Conservation (phyloP, 1,284 basidiomycete species). For the Cutaneotrichosporon spelunceum region DNA sequence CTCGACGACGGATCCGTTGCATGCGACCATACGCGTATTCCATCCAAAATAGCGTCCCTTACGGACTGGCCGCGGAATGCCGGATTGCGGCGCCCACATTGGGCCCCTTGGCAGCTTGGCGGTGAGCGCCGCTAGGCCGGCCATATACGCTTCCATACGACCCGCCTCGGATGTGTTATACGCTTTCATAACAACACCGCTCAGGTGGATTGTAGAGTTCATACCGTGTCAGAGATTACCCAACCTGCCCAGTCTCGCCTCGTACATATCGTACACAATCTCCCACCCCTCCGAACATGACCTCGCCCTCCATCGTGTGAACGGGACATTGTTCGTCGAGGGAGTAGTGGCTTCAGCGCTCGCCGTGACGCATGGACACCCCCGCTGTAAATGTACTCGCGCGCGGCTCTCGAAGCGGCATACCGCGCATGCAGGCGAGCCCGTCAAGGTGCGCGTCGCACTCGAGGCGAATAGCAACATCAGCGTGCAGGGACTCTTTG, state of each 20-base stretch:
- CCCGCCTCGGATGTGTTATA: not conserved
- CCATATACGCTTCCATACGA: not conserved
- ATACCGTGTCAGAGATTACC: not conserved
- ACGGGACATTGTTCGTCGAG: conserved; percentile 5
- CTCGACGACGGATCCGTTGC: too few relatives aligned
- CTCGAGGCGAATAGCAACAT: conserved; percentile 21
- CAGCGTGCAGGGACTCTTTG: conserved; percentile 13
- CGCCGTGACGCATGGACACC: conserved; percentile 13
- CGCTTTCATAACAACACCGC: too few relatives aligned
- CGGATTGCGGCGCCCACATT: too few relatives aligned
- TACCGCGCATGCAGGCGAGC: not conserved
- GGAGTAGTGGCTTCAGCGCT: conserved; percentile 9
- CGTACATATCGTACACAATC: not conserved
- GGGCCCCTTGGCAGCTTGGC: too few relatives aligned
- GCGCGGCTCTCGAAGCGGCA: conserved; percentile 8
- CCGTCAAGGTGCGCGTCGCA: conserved; percentile 14
- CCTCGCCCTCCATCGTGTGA: not conserved
- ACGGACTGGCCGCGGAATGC: too few relatives aligned
- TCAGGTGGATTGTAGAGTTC: not conserved
- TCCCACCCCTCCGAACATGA: not conserved
- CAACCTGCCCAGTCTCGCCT: not conserved
- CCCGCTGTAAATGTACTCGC: conserved; percentile 21
- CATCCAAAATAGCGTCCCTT: too few relatives aligned
- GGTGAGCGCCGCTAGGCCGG: too few relatives aligned
- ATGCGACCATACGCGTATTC: too few relatives aligned